phyloP scores from a whole-genome alignment of 768 basidiomycete genomes.

The Suillus clintonianus region DNA sequence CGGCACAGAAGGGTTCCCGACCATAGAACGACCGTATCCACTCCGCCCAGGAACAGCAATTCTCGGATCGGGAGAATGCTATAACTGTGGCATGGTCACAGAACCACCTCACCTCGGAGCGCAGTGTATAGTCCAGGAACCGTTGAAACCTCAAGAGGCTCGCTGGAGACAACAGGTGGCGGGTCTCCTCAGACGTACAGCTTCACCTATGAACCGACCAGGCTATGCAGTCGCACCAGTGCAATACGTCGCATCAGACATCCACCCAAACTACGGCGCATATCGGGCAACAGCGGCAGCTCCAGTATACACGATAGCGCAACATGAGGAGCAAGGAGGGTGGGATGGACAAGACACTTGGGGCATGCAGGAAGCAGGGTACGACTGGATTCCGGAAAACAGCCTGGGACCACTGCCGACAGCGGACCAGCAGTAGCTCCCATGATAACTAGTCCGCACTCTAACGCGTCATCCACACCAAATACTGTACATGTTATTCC shows the following conservation, averaged over 20 bases:
- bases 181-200: no score
- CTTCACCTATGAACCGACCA: no score
- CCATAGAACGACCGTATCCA: no score
- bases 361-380: neutral
- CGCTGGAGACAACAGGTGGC: neutral
- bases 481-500: no score
- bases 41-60: no score
- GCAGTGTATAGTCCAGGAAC: neutral
- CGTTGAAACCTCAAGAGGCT: neutral
- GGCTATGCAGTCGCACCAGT: neutral
- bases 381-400: neutral
- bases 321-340: no score
- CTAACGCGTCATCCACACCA: neutral
- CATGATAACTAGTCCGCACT: neutral
- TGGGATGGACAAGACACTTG: no score
- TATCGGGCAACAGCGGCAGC: neutral
- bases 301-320: neutral
- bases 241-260: neutral
- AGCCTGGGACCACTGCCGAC: neutral
- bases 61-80: no score
- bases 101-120: no score
- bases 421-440: conserved; percentile 1
- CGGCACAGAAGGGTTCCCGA: no score
- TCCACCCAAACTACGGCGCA: neutral
- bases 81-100: no score